Base-by-base conservation (phyloP, 202 grass and related monocot species). In the Brachypodium distachyon region DNA sequence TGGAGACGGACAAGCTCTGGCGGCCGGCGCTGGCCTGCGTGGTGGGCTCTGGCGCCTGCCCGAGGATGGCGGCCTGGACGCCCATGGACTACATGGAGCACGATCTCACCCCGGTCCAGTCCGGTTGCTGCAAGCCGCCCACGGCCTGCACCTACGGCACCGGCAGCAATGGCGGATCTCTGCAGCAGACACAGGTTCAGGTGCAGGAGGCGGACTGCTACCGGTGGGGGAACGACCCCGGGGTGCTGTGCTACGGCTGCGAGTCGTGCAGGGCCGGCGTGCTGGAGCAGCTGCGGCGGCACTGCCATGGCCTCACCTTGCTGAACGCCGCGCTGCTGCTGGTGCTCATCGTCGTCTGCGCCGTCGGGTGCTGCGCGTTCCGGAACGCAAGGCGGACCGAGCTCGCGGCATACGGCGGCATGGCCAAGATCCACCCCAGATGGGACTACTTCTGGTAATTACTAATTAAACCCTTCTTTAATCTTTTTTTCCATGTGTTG, bases 101-200 rank as follows among this genome's bases (percentile, higher is more conserved):
- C 5, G 89, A 86, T 25, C 91, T 97, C 81, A 81, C 94, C 2
- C 94, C 70, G 12, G 29, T 68, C 39, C 87, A 97, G 88, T 97
- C 94, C 3, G 94, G 94, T 0, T 97, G 94, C 71, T 97, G 94
- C 86, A 97, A 97, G 82, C 94, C 94, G 29, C 94, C 94, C 1
- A 97, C 88, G 4, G 89, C 90, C 12, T 97, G 94, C 91, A 81
- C 84, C 1, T 97, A 97, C 84, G 80, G 59, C 37, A 48, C 28
- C 3, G 80, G 73, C 33, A 17, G 58, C 16, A 3, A 14, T 17
- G 9, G 19, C 22, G 7, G 9, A n/a, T n/a, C n/a, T n/a, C n/a
- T n/a, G n/a, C n/a, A n/a, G n/a, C n/a, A n/a, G n/a, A n/a, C n/a
- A n/a, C n/a, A n/a, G n/a, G n/a, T n/a, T n/a, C n/a, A 18, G 13